Evolutionary conservation across 345 rosid species (phyloP), one percentile per base, ranked within the genome.

Genomic region (Lepidium sativum): DNA sequence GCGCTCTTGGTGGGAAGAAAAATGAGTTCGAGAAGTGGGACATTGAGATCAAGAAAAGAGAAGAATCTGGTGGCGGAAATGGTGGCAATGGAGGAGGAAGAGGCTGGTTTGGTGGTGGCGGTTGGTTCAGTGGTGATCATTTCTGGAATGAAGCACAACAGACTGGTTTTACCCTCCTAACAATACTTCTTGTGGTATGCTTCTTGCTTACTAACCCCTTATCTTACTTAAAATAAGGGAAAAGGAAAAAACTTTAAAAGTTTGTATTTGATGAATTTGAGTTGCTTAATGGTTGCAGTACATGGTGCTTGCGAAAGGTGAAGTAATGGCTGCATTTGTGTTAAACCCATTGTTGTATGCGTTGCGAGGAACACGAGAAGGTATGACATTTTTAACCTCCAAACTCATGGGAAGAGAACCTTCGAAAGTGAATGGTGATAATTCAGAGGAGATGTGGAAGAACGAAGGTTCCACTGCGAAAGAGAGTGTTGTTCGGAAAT

Each of bases 61-160:
- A 85, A 80, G 95, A 85, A 76, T 86, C 82, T 0, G 82, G 88
- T 44, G 84, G 88, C 11, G 86, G 89, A 6, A 80, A 82, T 60
- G 74, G 65, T 65, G 66, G 71, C 34, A 86, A 84, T 16, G 83
- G 92, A 23, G 86, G 97, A 54, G 84, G 95, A 51, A 83, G 97
- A 59, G 91, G 96, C 40, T 87, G 96, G 91, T 92, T 84, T 78
- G 95, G 96, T 39, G 85, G 86, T 84, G 74, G 96, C 14, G 96
- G 95, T 31, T 87, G 95, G 95, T 87, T 80, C 60, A 67, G 74
- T 31, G 89, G 83, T 8, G 92, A 89, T 59, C 61, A 83, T 74
- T 92, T 89, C 78, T 84, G 95, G 96, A 75, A 72, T n/a, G 96
- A 86, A 78, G 78, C 80, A 13, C 88, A 88, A 29, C 95, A 89